A percentile compares a stretch with the other conserved stretches of the same genome.
Evolutionary conservation across 2,329 filamentous ascomycete species (phyloP).

Genomic region (Simplicillium aogashimaense): DNA sequence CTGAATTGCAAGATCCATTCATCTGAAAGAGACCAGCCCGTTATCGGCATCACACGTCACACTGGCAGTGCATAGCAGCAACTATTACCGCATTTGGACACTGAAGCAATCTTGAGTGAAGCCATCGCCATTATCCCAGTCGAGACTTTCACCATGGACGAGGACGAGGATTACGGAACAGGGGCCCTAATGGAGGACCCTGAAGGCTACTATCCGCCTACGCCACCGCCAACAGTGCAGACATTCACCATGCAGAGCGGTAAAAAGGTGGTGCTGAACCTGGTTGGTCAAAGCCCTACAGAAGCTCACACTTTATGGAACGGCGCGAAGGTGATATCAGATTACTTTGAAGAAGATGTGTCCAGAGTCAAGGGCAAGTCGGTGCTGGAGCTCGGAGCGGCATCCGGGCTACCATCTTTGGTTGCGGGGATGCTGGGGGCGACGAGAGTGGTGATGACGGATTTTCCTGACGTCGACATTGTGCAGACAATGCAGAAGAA

Average conservation of each 20-base stretch:
- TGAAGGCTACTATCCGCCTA: slow-evolving; percentile 67
- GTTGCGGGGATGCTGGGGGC: slow-evolving; percentile 68
- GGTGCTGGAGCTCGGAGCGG: slow-evolving; percentile 85
- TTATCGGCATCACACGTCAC: too few species aligned
- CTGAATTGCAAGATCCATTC: too few species aligned
- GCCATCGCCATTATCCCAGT: too few species aligned
- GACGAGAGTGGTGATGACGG: slow-evolving; percentile 64
- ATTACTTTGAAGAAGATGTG: slow-evolving; percentile 66
- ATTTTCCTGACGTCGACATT: slow-evolving; percentile 82
- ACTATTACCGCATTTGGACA: too few species aligned
- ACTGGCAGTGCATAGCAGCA: neutral
- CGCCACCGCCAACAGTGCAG: slow-evolving; percentile 64
- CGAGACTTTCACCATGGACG: slow-evolving; percentile 15
- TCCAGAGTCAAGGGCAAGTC: slow-evolving; percentile 53
- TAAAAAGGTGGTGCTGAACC: slow-evolving; percentile 55
- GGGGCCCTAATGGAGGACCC: slow-evolving; percentile 69
- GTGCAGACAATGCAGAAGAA: slow-evolving; percentile 72
- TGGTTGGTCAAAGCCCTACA: slow-evolving; percentile 80
- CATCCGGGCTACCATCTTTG: slow-evolving; percentile 74
- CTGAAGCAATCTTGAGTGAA: too few species aligned
- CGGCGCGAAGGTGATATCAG: slow-evolving; percentile 66
- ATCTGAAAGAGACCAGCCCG: too few species aligned
- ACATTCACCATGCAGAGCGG: slow-evolving; percentile 62
- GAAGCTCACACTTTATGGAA: slow-evolving; percentile 94
- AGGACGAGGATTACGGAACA: slow-evolving; percentile 25